A percentile compares a stretch with the other conserved stretches of the same genome.
Evolutionary conservation across 345 rosid species (phyloP).

Genomic region (Aegle marmelos): DNA sequence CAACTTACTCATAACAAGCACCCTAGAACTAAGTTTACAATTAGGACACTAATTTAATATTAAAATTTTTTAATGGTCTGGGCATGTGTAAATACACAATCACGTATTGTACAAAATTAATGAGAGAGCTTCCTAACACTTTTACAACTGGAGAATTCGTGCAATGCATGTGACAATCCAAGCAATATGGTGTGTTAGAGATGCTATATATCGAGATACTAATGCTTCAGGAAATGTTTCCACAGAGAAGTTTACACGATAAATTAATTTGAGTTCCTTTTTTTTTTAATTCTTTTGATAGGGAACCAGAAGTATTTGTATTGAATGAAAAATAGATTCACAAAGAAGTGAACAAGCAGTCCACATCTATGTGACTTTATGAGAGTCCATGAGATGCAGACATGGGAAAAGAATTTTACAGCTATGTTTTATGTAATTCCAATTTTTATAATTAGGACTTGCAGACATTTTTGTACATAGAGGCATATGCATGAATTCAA

Average conservation of each 20-base stretch:
- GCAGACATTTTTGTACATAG: background rate
- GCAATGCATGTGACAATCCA: background rate
- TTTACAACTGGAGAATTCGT: background rate
- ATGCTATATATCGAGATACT: background rate
- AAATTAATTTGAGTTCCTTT: background rate
- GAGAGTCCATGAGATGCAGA: background rate
- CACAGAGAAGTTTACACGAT: background rate
- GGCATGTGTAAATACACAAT: background rate
- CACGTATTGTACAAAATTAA: background rate
- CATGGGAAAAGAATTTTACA: background rate
- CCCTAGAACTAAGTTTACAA: conserved; percentile 2
- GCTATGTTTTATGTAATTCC: background rate
- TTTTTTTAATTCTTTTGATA: background rate
- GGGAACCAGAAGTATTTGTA: background rate
- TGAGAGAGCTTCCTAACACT: background rate
- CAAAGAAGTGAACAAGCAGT: background rate
- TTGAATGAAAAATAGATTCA: background rate
- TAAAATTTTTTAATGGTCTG: too few species aligned
- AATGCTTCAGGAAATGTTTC: background rate
- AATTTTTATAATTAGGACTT: background rate
- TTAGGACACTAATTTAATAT: background rate
- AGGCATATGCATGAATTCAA: background rate
- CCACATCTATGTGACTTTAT: background rate
- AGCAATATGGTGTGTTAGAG: background rate
- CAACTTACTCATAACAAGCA: background rate